These are phyloP conservation scores for Kalmanozyma brasiliensis DNA, from an alignment of 1,284 basidiomycete species.

Conservation along the genomic window DNA sequence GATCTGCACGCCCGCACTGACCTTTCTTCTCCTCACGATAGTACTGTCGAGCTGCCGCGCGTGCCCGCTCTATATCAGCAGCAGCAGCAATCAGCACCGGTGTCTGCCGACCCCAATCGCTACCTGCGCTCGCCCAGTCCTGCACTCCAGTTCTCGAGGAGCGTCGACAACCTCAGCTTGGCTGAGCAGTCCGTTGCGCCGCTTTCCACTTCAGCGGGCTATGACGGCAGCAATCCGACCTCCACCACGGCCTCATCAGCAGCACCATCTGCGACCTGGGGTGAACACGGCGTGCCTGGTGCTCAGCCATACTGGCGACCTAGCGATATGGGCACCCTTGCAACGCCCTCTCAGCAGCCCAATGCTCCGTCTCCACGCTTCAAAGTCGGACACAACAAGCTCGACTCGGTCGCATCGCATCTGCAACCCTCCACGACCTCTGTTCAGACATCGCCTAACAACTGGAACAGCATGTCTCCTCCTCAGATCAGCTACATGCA, in stretches of 20 bases:
- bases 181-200: conserved; percentile 26
- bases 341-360: conserved; percentile 27
- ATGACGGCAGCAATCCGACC: conserved; percentile 37
- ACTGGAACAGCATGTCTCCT: conserved; percentile 43
- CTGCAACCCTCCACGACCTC: conserved; percentile 30
- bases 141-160: conserved; percentile 54
- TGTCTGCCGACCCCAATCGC: conserved; percentile 30
- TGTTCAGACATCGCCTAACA: conserved; percentile 20
- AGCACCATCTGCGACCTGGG: conserved; percentile 44
- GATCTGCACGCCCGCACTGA: conserved; percentile 45
- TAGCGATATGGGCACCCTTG: conserved; percentile 54
- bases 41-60: conserved; percentile 43
- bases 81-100: conserved; percentile 13
- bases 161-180: conserved; percentile 58
- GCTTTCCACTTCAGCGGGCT: conserved; percentile 24
- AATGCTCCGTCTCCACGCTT: conserved; percentile 23
- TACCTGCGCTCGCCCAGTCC: conserved; percentile 56
- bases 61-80: conserved; percentile 44
- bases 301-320: conserved; percentile 46
- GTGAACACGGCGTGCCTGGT: conserved; percentile 49
- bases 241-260: conserved; percentile 17
- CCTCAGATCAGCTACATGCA: conserved; percentile 28
- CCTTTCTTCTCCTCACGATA: conserved; percentile 28
- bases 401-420: conserved; percentile 27
- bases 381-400: conserved; percentile 26